Percentiles rank a stretch among this genome's conserved stretches.
phyloP scores from a whole-genome alignment of 73 alveolate species.

The Paramecium primaurelia region DNA sequence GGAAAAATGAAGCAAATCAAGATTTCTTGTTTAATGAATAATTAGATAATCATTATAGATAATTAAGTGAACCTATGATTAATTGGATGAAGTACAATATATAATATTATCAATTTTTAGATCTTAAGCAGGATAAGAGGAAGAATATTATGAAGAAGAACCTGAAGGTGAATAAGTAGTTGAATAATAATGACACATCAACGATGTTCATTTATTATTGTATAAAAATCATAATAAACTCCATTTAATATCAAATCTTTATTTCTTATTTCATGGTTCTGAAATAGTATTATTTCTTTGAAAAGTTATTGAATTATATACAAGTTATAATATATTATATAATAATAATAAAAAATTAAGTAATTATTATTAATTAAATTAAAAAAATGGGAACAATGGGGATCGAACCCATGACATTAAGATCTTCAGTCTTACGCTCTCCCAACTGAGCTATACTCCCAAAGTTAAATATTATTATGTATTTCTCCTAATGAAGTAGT shows the following conservation, averaged over 20 bases:
- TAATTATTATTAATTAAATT: neutral
- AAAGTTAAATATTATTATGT: neutral
- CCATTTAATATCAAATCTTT: neutral
- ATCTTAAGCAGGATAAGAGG: neutral
- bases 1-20: neutral
- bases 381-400: conserved; percentile 54
- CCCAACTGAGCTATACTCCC: conserved; percentile 66
- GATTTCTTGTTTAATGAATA: conserved; percentile 48
- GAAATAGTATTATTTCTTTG: neutral
- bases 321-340: neutral
- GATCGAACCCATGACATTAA: conserved; percentile 66
- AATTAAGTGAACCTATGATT: conserved; percentile 45
- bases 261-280: neutral
- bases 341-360: neutral
- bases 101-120: neutral
- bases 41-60: conserved; percentile 18
- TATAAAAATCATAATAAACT: neutral
- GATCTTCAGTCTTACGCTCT: conserved; percentile 68
- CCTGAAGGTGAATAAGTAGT: conserved; percentile 6
- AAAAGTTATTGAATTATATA: neutral
- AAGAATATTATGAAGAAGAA: conserved; percentile 29
- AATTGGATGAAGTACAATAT: conserved; percentile 15
- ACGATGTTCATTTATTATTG: neutral
- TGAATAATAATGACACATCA: neutral
- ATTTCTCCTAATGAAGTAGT: neutral